Conservation (phyloP, 1,284 basidiomycete species). For the Microbotryomycetes sp. region DNA sequence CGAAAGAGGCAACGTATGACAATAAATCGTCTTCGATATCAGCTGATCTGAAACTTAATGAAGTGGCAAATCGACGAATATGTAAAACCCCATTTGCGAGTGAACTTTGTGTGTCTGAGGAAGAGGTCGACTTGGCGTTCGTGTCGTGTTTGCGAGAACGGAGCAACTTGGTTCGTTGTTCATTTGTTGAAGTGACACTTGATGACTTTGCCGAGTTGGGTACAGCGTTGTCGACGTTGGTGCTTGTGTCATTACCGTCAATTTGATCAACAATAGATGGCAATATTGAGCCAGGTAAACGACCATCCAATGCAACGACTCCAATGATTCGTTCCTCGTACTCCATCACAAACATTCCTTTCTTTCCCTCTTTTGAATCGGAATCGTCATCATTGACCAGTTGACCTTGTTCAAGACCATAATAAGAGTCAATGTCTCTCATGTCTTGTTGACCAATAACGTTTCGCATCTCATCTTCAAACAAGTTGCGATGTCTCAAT, state of each 20-base stretch:
- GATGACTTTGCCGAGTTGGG: not conserved
- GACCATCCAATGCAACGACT: slow-evolving; percentile 24
- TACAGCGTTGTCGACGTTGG: not conserved
- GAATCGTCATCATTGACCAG: not conserved
- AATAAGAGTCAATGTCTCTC: slow-evolving; percentile 22
- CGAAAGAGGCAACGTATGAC: slow-evolving; percentile 9
- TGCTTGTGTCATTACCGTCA: not conserved
- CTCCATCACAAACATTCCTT: slow-evolving; percentile 34
- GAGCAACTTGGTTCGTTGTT: too few species aligned
- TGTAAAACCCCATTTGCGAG: slow-evolving; percentile 21
- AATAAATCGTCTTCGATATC: slow-evolving; percentile 32
- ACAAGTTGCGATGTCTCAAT: slow-evolving; percentile 21
- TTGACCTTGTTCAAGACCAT: slow-evolving; percentile 6
- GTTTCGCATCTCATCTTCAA: slow-evolving; percentile 27
- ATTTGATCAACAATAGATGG: slow-evolving; percentile 23
- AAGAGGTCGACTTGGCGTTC: not conserved
- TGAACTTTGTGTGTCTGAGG: not conserved
- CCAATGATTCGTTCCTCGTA: slow-evolving; percentile 30
- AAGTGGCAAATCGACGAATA: slow-evolving; percentile 28
- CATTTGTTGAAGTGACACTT: too few species aligned
- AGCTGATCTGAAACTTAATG: slow-evolving; percentile 27
- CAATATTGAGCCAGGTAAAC: slow-evolving; percentile 23
- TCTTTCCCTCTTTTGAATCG: not conserved
- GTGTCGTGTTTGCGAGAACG: not conserved
- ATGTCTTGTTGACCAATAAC: slow-evolving; percentile 31